A percentile compares a stretch with the other conserved stretches of the same genome.
phyloP scores from a whole-genome alignment of 768 basidiomycete genomes.

The Coprinopsis sp. region DNA sequence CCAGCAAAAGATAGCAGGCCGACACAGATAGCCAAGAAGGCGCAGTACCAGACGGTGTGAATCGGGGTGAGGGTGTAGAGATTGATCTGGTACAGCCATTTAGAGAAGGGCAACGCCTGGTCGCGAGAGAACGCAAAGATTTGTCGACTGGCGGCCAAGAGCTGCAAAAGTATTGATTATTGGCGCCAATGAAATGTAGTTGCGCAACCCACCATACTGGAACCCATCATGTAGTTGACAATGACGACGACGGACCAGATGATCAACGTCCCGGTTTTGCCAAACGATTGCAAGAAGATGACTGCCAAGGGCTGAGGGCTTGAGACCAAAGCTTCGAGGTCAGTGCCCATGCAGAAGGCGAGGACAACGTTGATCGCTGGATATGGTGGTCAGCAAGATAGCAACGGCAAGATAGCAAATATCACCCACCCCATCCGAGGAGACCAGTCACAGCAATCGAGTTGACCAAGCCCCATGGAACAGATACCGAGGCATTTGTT shows the following conservation, averaged over 20 bases:
- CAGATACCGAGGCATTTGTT: conserved; percentile 53
- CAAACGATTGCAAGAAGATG: conserved; percentile 45
- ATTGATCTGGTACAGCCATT: conserved; percentile 49
- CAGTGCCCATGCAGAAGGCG: conserved; percentile 51
- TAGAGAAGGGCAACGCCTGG: conserved; percentile 53
- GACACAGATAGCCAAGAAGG: conserved; percentile 39
- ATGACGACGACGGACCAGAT: conserved; percentile 30
- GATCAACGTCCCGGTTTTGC: conserved; percentile 25
- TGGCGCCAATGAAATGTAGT: no score
- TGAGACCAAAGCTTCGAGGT: conserved; percentile 31
- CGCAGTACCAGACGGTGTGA: conserved; percentile 50
- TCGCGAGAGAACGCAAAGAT: conserved; percentile 61
- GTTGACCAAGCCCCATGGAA: conserved; percentile 56
- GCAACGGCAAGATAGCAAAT: no score
- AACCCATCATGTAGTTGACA: conserved; percentile 44
- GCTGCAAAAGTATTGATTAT: no score
- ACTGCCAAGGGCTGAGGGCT: conserved; percentile 52
- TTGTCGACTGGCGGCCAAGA: conserved; percentile 37
- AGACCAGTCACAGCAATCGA: conserved; percentile 47
- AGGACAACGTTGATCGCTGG: conserved; percentile 49
- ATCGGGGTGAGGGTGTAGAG: conserved; percentile 47
- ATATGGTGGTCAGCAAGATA: not conserved
- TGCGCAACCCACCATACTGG: conserved; percentile 42
- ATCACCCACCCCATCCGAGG: conserved; percentile 52
- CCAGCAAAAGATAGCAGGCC: conserved; percentile 57